phyloP scores from a whole-genome alignment of 2,329 filamentous ascomycete species.

The Myriangium duriaei region DNA sequence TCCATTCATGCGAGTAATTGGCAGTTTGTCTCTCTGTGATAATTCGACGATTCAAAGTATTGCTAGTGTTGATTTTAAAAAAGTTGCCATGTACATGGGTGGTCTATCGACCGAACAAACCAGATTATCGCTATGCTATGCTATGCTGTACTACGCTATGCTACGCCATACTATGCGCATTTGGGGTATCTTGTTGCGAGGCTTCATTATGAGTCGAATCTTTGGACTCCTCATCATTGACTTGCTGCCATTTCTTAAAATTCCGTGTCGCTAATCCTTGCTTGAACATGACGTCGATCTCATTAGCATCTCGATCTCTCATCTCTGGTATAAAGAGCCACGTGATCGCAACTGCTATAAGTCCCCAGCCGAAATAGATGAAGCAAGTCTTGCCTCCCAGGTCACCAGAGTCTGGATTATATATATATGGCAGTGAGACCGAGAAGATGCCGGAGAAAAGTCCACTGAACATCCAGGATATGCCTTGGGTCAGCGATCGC shows the following conservation, averaged over 20 bases:
- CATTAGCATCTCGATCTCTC: slow-evolving; percentile 34
- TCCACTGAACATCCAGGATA: slow-evolving; percentile 32
- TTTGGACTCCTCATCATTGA: too few relatives aligned
- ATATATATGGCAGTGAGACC: slow-evolving; percentile 40
- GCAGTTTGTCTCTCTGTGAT: too few relatives aligned
- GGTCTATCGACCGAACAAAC: too few relatives aligned
- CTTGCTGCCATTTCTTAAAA: slow-evolving; percentile 8
- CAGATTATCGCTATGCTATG: too few relatives aligned
- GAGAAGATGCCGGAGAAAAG: slow-evolving; percentile 32
- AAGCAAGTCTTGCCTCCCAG: slow-evolving; percentile 31
- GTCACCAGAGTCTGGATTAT: slow-evolving; percentile 34
- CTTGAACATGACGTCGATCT: slow-evolving; percentile 35
- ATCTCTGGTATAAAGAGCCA: slow-evolving; percentile 43
- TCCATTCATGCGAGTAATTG: too few relatives aligned
- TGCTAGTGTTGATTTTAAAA: too few relatives aligned
- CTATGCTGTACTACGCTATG: too few relatives aligned
- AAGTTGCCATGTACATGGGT: too few relatives aligned
- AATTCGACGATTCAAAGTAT: too few relatives aligned
- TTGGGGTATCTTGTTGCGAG: too few relatives aligned
- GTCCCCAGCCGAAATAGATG: slow-evolving; percentile 26
- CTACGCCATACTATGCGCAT: too few relatives aligned
- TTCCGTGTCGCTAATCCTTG: slow-evolving; percentile 2
- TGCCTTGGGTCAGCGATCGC: slow-evolving; percentile 32
- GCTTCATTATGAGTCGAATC: too few relatives aligned
- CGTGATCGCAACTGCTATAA: slow-evolving; percentile 24